Evolutionary conservation across 257 asterid species (phyloP).

Genomic region (Osmanthus fragrans): DNA sequence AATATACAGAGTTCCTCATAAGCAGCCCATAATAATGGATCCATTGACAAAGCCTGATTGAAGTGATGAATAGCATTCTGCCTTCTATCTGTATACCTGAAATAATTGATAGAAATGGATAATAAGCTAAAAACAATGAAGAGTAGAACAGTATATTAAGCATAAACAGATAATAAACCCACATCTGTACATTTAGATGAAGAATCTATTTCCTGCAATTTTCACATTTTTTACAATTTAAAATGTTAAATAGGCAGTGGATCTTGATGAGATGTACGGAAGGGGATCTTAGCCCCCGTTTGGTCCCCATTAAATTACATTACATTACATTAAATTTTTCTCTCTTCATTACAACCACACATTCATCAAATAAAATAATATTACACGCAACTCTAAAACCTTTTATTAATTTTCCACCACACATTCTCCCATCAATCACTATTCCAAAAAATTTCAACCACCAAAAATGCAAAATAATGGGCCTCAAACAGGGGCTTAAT

Average conservation of each 20-base stretch:
- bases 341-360: too few species aligned
- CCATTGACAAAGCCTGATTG: conserved; percentile 85
- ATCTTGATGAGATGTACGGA: neutral
- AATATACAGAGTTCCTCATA: conserved; percentile 92
- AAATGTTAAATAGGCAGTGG: neutral
- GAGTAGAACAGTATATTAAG: conserved; percentile 15
- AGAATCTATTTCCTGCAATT: neutral
- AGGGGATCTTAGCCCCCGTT: too few species aligned
- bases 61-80: conserved; percentile 87
- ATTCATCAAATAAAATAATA: too few species aligned
- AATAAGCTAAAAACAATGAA: conserved; percentile 18
- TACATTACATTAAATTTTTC: too few species aligned
- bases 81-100: conserved; percentile 92
- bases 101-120: conserved; percentile 23
- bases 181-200: neutral
- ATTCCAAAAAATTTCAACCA: too few species aligned
- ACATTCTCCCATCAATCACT: too few species aligned
- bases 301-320: too few species aligned
- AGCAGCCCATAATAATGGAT: conserved; percentile 96
- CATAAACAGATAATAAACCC: neutral
- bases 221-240: neutral
- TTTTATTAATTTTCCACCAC: too few species aligned
- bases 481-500: too few species aligned
- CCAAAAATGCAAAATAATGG: too few species aligned
- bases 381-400: too few species aligned